These are phyloP conservation scores for Albugo candida DNA, from an alignment of 352 stramenopile species.

Conservation along the genomic window DNA sequence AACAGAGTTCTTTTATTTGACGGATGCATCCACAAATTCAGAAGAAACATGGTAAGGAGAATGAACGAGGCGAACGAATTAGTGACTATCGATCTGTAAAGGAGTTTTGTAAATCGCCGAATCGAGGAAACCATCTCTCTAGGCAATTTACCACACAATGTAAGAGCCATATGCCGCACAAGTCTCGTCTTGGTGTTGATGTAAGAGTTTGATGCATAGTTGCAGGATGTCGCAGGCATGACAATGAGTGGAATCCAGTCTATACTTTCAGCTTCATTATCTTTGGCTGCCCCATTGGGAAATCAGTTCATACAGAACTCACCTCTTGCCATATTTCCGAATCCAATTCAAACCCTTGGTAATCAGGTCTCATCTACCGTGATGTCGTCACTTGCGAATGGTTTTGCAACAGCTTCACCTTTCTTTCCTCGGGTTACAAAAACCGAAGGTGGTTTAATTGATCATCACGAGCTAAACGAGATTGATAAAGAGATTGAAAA, in stretches of 20 bases:
- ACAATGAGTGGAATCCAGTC: slow-evolving; percentile 60
- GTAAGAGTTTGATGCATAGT: slow-evolving; percentile 9
- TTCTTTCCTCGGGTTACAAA: too few species aligned
- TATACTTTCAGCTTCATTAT: slow-evolving; percentile 49
- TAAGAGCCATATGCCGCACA: slow-evolving; percentile 13
- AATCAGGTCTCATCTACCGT: slow-evolving; percentile 26
- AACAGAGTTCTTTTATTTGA: slow-evolving; percentile 65
- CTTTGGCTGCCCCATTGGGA: slow-evolving; percentile 46
- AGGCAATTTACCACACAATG: slow-evolving; percentile 57
- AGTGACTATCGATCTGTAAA: too few species aligned
- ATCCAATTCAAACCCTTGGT: slow-evolving; percentile 48
- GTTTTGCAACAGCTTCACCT: too few species aligned
- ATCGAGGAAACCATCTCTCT: slow-evolving; percentile 67
- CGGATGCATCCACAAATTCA: slow-evolving; percentile 45
- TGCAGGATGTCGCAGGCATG: slow-evolving; percentile 58
- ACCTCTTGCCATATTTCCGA: slow-evolving; percentile 42
- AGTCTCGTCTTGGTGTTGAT: background rate
- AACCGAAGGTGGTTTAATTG: too few species aligned
- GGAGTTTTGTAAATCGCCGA: slow-evolving; percentile 52
- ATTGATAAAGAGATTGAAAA: too few species aligned
- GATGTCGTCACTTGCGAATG: slow-evolving; percentile 7
- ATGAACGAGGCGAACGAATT: too few species aligned
- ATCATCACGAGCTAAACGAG: too few species aligned
- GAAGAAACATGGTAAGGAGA: slow-evolving; percentile 38
- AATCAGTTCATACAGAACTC: slow-evolving; percentile 47